Evolutionary conservation across 2,329 filamentous ascomycete species (phyloP).

Genomic region (Pseudogymnoascus sp.): DNA sequence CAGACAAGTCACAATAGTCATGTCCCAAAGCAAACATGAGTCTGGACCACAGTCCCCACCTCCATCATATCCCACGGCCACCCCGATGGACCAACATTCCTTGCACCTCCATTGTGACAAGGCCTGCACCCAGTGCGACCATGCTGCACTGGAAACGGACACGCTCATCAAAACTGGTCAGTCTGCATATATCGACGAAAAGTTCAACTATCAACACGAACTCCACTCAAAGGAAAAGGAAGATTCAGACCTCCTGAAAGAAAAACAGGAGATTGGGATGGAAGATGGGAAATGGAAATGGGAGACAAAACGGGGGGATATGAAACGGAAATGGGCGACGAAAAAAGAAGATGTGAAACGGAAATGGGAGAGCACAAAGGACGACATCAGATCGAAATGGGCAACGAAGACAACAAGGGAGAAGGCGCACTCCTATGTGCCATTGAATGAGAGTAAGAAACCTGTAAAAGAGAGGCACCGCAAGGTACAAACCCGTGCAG

Average conservation of each 20-base stretch:
- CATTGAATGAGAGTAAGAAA: neutral
- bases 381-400: neutral
- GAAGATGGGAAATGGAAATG: neutral
- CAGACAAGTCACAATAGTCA: neutral
- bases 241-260: neutral
- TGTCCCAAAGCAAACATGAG: neutral
- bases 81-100: neutral
- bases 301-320: neutral
- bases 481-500: no score
- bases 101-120: neutral
- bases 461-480: no score
- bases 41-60: neutral
- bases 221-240: neutral
- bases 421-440: neutral
- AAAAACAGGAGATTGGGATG: neutral
- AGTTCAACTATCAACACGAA: neutral
- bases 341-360: neutral
- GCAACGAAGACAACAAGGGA: neutral
- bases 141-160: neutral
- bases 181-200: neutral
- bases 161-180: neutral
- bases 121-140: neutral
- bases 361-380: neutral
- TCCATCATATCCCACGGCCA: neutral
- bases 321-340: neutral